These are phyloP conservation scores for Ganoderma boninense DNA, from an alignment of 1,284 basidiomycete species.

Conservation along the genomic window DNA sequence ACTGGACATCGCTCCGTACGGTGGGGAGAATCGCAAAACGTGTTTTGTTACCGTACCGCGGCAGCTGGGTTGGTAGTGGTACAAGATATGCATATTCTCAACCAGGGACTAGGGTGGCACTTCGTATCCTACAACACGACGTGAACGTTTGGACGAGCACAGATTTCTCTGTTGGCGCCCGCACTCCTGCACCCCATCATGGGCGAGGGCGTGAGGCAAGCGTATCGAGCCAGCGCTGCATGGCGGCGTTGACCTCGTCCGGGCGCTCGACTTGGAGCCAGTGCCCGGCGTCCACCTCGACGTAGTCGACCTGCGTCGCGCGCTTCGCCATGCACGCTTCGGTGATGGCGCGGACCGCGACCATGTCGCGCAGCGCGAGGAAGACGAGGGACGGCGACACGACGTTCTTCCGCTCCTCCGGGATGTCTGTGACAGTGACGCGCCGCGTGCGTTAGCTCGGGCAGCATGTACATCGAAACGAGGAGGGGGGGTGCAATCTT, in stretches of 20 bases:
- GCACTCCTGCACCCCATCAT: background rate
- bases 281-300: constrained; percentile 5
- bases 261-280: constrained; percentile 4
- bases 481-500: background rate
- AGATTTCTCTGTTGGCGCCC: too few relatives aligned
- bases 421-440: background rate
- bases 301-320: constrained; percentile 4
- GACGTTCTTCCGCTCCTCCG: constrained; percentile 6
- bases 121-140: background rate
- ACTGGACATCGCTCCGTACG: too few relatives aligned
- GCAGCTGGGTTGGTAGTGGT: too few relatives aligned
- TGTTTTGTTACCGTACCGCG: too few relatives aligned
- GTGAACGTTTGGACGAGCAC: too few relatives aligned
- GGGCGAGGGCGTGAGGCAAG: background rate
- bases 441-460: background rate
- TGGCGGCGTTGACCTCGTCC: background rate
- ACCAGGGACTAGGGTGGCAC: background rate
- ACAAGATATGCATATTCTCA: background rate
- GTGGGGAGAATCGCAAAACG: too few relatives aligned
- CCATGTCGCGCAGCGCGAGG: constrained; percentile 7
- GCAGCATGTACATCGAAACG: too few relatives aligned
- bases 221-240: background rate
- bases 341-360: background rate
- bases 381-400: background rate
- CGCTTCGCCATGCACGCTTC: background rate